Percentiles rank a stretch among this genome's conserved stretches.
These are phyloP conservation scores for Macrotyloma uniflorum DNA, from an alignment of 306 rosid genomes.

Conservation along the genomic window DNA sequence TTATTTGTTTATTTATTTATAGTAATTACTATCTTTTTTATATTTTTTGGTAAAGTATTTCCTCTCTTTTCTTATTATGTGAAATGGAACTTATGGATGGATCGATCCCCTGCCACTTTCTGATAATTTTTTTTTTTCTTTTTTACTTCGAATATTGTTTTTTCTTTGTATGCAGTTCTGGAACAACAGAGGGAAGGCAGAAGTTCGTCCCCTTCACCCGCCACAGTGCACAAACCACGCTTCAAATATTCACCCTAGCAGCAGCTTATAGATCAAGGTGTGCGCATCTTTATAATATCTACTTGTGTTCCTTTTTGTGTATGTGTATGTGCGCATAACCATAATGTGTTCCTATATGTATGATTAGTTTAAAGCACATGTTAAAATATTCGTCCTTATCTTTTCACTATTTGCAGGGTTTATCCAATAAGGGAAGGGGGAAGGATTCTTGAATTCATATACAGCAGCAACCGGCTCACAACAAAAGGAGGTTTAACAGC, in stretches of 20 bases:
- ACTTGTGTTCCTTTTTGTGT: background rate
- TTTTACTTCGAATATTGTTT: background rate
- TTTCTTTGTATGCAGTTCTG: slow-evolving; percentile 60
- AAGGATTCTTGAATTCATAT: slow-evolving; percentile 77
- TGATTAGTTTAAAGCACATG: background rate
- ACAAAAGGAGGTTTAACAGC: slow-evolving; percentile 75
- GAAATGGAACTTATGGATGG: background rate
- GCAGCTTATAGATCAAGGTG: slow-evolving; percentile 94
- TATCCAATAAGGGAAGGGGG: slow-evolving; percentile 84
- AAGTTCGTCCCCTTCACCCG: slow-evolving; percentile 83
- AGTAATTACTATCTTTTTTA: background rate
- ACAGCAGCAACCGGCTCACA: slow-evolving; percentile 77
- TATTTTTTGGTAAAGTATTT: background rate
- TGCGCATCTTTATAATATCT: background rate
- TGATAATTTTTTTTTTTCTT: background rate
- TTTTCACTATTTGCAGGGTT: slow-evolving; percentile 44
- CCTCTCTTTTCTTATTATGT: background rate
- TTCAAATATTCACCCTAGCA: slow-evolving; percentile 79
- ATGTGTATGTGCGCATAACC: background rate
- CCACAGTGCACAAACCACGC: slow-evolving; percentile 91
- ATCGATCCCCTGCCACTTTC: slow-evolving; percentile 23
- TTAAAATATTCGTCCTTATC: background rate
- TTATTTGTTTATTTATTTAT: background rate
- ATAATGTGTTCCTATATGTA: background rate
- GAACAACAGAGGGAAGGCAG: slow-evolving; percentile 94